These are phyloP conservation scores for Sapria himalayana DNA, from an alignment of 345 rosid genomes.

Conservation along the genomic window DNA sequence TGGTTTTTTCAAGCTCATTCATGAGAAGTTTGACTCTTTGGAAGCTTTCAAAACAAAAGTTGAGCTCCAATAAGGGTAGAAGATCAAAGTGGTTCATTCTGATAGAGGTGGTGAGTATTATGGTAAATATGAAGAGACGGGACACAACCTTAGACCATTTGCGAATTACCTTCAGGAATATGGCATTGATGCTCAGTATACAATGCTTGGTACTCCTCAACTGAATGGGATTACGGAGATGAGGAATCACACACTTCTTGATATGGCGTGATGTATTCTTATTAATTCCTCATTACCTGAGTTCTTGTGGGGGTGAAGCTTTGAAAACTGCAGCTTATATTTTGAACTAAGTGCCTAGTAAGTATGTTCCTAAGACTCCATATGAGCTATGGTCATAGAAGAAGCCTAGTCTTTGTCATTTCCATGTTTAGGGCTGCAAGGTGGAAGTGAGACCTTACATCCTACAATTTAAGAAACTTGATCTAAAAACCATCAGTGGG, in stretches of 20 bases:
- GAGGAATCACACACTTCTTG: not conserved
- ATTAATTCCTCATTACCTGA: not conserved
- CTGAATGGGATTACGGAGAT: not conserved
- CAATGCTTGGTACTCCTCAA: not conserved
- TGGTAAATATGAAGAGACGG: too few relatives aligned
- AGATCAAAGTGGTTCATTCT: not conserved
- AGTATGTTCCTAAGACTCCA: not conserved
- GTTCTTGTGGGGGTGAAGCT: not conserved
- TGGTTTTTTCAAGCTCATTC: not conserved
- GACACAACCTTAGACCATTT: too few relatives aligned
- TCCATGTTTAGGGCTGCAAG: not conserved
- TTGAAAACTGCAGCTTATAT: not conserved
- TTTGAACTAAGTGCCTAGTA: not conserved
- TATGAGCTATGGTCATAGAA: not conserved
- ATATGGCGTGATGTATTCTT: not conserved
- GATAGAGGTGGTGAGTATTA: too few relatives aligned
- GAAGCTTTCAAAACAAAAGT: too few relatives aligned
- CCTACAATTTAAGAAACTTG: not conserved
- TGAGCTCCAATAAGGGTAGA: too few relatives aligned
- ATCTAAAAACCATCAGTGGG: not conserved
- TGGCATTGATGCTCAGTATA: too few relatives aligned
- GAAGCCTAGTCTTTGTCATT: not conserved
- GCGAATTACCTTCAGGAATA: not conserved
- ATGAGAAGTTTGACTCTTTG: too few relatives aligned
- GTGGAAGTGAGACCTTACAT: too few relatives aligned